These are phyloP conservation scores for Fusarium musae DNA, from an alignment of 2,329 filamentous ascomycete genomes.

Conservation along the genomic window DNA sequence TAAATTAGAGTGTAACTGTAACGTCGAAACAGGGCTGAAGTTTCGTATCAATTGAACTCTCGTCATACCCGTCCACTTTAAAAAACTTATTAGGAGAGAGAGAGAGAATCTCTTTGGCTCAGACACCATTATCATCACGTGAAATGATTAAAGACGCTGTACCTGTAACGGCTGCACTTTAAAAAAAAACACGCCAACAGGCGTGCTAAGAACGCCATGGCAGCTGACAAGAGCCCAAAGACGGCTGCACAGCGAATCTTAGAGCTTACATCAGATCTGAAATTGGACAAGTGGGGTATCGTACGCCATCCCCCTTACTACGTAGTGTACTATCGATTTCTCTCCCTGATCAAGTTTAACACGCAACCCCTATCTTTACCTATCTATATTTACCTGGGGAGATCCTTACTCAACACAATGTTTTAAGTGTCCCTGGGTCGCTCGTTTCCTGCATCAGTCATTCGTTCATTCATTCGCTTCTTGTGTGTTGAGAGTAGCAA, in stretches of 20 bases:
- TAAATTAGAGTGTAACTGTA: conserved; percentile 1
- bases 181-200: neutral
- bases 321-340: conserved; percentile 7
- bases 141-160: neutral
- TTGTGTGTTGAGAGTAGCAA: neutral
- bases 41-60: neutral
- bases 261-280: conserved; percentile 13
- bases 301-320: conserved; percentile 16
- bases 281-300: conserved; percentile 21
- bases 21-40: conserved; percentile 25
- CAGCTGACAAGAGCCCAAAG: neutral
- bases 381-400: conserved; percentile 7
- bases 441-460: neutral
- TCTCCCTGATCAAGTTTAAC: conserved; percentile 11
- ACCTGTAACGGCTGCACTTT: neutral
- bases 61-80: neutral
- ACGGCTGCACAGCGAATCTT: neutral
- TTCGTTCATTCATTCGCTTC: neutral
- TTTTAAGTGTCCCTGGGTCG: neutral
- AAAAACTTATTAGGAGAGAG: too few relatives aligned
- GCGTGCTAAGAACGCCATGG: neutral
- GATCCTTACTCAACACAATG: neutral
- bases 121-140: neutral
- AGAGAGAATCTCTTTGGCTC: neutral
- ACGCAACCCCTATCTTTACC: neutral